Base-by-base conservation (phyloP, 192 early-diverging fungal genomes). In the Gonapodya sp. region DNA sequence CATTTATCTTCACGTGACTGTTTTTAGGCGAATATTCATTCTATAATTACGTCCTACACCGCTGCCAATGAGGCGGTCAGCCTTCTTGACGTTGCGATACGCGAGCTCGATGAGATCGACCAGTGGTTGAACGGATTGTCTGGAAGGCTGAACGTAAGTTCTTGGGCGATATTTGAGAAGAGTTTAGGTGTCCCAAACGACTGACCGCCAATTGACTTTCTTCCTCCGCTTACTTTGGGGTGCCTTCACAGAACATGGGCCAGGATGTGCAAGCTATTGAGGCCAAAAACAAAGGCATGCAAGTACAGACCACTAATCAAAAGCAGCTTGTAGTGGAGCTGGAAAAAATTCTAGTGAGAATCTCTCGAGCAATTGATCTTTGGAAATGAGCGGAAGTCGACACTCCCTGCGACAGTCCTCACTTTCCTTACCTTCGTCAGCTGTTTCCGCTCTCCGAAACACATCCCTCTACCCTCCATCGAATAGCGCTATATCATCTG, bases 181-280 rank as follows among this genome's bases (percentile, higher is more conserved):
- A 64, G 8, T 16, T 64, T 64, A 64, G 46, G 46, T 64, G 46
- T 8, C 46, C 8, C 8, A 64, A n/a, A n/a, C n/a, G n/a, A n/a
- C n/a, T n/a, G n/a, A n/a, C n/a, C 14, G 35, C 32, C 32, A 81
- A 18, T 24, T 64, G 46, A 37, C 33, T 32, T 14, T 31, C 14
- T 73, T 31, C 80, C 78, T 89, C 30, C 18, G n/a, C 0, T 78
- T 73, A 36, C 31, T 73, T 16, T 81, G 37, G n/a, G 86, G 0
- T 83, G 81, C 31, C 33, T 32, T 31, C 73, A n/a, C 83, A 95
- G 93, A 89, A 90, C 79, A 96, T 97, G 94, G 96, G 94, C 35
- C 91, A 93, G 84, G 95, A 98, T 84, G 96, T 98, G 78, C 94
- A 95, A 86, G 93, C 96, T 80, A 97, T 99, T 80, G 96, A 98